phyloP scores from a whole-genome alignment of 2,329 filamentous ascomycete genomes.

The Talaromyces sp. region DNA sequence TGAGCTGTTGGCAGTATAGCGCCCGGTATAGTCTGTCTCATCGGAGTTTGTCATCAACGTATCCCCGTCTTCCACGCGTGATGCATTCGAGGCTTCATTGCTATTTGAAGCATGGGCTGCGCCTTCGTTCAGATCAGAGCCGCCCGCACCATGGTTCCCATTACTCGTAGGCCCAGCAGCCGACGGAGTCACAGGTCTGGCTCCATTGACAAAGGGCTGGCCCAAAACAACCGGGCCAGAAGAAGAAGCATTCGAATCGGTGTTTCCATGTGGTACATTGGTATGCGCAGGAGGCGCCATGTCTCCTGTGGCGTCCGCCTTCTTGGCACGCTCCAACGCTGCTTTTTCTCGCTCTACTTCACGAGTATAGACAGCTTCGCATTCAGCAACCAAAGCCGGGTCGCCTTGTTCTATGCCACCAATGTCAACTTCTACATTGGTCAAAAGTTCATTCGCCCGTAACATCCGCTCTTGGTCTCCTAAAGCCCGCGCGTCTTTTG shows the following conservation, averaged over 20 bases:
- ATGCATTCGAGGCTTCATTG: conserved; percentile 44
- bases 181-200: conserved; percentile 50
- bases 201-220: conserved; percentile 55
- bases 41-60: conserved; percentile 55
- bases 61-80: conserved; percentile 48
- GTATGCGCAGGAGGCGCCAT: conserved; percentile 40
- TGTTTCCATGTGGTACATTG: conserved; percentile 47
- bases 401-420: conserved; percentile 63
- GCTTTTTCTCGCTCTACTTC: conserved; percentile 64
- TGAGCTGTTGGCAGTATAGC: conserved; percentile 42
- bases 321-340: conserved; percentile 50
- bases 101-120: conserved; percentile 44
- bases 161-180: conserved; percentile 48
- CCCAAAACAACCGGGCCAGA: conserved; percentile 56
- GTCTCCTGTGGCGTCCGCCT: conserved; percentile 35
- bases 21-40: conserved; percentile 32
- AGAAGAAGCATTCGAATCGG: conserved; percentile 43
- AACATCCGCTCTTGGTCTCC: conserved; percentile 78
- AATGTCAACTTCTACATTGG: conserved; percentile 93
- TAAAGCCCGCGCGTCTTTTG: conserved; percentile 74
- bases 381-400: conserved; percentile 61
- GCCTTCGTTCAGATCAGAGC: conserved; percentile 33
- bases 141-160: conserved; percentile 42
- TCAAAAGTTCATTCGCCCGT: conserved; percentile 83
- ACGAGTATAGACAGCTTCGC: conserved; percentile 72